Evolutionary conservation across 805 yeast species (phyloP), one percentile per base, ranked within the genome.

Genomic region (Sugiyamaella marilandica): DNA sequence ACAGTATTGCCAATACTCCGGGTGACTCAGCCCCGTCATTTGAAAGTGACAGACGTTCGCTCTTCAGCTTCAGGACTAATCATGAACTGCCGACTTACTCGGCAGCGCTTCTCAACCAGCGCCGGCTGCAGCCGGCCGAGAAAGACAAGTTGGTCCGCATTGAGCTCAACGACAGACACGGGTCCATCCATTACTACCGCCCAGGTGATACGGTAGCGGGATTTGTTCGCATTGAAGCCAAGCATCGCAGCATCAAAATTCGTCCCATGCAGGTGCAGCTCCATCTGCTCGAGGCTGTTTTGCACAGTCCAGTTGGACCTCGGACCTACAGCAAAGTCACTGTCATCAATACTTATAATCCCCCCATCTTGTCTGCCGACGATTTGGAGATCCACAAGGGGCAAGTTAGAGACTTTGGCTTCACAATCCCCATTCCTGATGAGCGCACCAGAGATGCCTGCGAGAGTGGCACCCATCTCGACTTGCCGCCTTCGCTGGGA

Each of bases 381-480:
- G 43, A 39, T 11, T 16, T 39, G 43, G 19, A n/a, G 5, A 16
- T 39, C 11, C 43, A 21, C 5, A 5, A 39, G 43, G 43, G 43
- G 5, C 8, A 39, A 21, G 11, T 10, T 13, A 39, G 21, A 5
- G 43, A 39, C 19, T 39, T 39, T 19, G 43, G 43, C 24, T 39
- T 39, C 9, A 10, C 43, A 10, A 39, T 39, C 24, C 43, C 19
- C 14, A 10, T 39, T 16, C 43, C 43, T 11, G 19, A 14, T 5
- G 21, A 13, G 13, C 43, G 43, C 3, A 39, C 43, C 2, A 13
- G 24, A 16, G 43, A 39, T 10, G 43, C 43, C 19, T 39, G 43
- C 9, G 43, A 39, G 43, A 39, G 43, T 39, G 43, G 43, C 14
- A 39, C 21, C 9, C 43, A 39, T 39, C 24, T 39, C 13, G 43